A percentile compares a stretch with the other conserved stretches of the same genome.
These are phyloP conservation scores for Mucor velutinosus DNA, from an alignment of 371 early-diverging fungal species.

Conservation along the genomic window DNA sequence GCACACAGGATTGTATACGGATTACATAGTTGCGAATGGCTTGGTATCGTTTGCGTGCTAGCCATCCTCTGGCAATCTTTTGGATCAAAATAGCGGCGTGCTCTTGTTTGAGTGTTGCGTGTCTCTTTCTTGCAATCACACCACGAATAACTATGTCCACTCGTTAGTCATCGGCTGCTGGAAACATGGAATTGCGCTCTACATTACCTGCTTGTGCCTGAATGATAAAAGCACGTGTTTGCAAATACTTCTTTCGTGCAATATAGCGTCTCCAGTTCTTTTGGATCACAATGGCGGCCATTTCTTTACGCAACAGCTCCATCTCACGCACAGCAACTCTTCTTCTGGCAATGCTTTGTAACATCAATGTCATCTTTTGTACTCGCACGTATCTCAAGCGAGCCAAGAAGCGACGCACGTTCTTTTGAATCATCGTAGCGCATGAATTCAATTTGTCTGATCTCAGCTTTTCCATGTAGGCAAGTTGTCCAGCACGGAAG, in stretches of 20 bases:
- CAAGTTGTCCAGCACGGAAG: constrained; percentile 97
- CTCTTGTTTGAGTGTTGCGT: constrained; percentile 50
- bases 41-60: constrained; percentile 64
- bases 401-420: constrained; percentile 76
- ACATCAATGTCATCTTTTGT: constrained; percentile 49
- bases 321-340: constrained; percentile 57
- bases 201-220: constrained; percentile 51
- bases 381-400: constrained; percentile 65
- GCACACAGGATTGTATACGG: constrained; percentile 80
- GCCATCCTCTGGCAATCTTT: constrained; percentile 61
- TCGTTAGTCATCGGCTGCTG: background rate
- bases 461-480: constrained; percentile 89
- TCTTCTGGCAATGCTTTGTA: constrained; percentile 70
- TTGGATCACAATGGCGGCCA: constrained; percentile 82
- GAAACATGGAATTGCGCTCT: background rate
- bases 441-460: constrained; percentile 75
- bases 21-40: constrained; percentile 61
- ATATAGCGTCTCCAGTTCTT: constrained; percentile 69
- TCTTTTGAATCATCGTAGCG: constrained; percentile 88
- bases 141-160: constrained; percentile 46
- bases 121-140: constrained; percentile 56
- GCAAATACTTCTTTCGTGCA: constrained; percentile 59
- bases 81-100: constrained; percentile 80
- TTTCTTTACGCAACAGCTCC: constrained; percentile 61
- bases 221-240: constrained; percentile 35